A percentile compares a stretch with the other conserved stretches of the same genome.
Evolutionary conservation across 768 basidiomycete genomes (phyloP).

Genomic region (Hebeloma cylindrosporum): DNA sequence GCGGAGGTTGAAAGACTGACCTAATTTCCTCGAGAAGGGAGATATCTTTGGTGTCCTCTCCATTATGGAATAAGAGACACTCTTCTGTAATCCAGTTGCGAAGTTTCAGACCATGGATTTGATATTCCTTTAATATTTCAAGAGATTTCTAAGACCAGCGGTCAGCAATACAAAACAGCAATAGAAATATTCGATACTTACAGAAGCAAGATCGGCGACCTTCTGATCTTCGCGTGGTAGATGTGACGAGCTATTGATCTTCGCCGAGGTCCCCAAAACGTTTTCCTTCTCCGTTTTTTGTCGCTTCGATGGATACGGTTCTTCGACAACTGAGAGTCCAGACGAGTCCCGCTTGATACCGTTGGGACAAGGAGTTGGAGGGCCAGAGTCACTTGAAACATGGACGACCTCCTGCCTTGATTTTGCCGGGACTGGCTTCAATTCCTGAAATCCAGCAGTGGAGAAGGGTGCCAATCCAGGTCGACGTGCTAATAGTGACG

Average conservation of each 20-base stretch:
- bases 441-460: slow-evolving; percentile 41
- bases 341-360: slow-evolving; percentile 42
- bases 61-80: slow-evolving; percentile 22
- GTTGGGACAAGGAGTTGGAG: slow-evolving; percentile 29
- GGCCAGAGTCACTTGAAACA: slow-evolving; percentile 39
- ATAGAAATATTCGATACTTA: neutral
- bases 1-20: slow-evolving; percentile 27
- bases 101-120: slow-evolving; percentile 31
- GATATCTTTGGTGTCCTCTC: slow-evolving; percentile 36
- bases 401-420: slow-evolving; percentile 29
- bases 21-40: slow-evolving; percentile 39
- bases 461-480: slow-evolving; percentile 40
- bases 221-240: neutral
- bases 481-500: slow-evolving; percentile 20
- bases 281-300: slow-evolving; percentile 43
- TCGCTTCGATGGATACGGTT: slow-evolving; percentile 34
- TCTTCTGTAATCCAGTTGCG: slow-evolving; percentile 32
- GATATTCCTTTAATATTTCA: slow-evolving; percentile 27
- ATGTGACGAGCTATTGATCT: slow-evolving; percentile 1
- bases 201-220: slow-evolving; percentile 15
- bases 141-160: slow-evolving; percentile 28
- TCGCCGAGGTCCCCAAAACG: slow-evolving; percentile 11
- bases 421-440: slow-evolving; percentile 11
- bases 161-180: neutral
- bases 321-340: slow-evolving; percentile 32